These are phyloP conservation scores for Citrus cavaleriei DNA, from an alignment of 345 rosid genomes.

Conservation along the genomic window DNA sequence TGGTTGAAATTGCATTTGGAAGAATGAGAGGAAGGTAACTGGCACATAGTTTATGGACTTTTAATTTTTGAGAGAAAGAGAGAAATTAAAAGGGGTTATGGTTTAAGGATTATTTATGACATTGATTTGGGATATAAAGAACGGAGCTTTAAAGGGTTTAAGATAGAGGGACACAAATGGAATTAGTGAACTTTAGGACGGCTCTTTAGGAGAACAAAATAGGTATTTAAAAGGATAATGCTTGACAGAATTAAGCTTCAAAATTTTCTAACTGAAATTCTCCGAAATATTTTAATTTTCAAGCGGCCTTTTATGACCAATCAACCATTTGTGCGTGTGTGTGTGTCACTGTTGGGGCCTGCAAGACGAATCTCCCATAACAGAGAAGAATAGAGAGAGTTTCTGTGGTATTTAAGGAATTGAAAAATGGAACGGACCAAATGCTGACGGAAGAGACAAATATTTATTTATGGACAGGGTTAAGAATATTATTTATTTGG, in stretches of 20 bases:
- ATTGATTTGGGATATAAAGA: slow-evolving; percentile 1
- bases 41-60: slow-evolving; percentile 15
- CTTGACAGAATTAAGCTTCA: neutral
- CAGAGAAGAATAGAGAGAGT: neutral
- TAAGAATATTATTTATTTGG: neutral
- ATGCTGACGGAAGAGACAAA: neutral
- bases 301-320: slow-evolving; percentile 28
- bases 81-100: slow-evolving; percentile 6
- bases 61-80: neutral
- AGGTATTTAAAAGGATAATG: neutral
- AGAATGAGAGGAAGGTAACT: slow-evolving; percentile 13
- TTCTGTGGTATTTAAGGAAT: neutral
- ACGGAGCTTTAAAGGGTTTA: slow-evolving; percentile 7
- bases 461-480: neutral
- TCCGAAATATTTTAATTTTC: neutral
- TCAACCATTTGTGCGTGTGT: neutral
- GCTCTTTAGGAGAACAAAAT: neutral
- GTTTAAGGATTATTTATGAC: neutral
- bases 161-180: neutral
- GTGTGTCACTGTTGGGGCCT: slow-evolving; percentile 25
- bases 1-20: slow-evolving; percentile 15
- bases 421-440: neutral
- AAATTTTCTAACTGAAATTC: slow-evolving; percentile 9
- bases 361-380: neutral
- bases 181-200: neutral